Conservation (phyloP, 116 monocot genomes). For the Phalaenopsis hybrid region DNA sequence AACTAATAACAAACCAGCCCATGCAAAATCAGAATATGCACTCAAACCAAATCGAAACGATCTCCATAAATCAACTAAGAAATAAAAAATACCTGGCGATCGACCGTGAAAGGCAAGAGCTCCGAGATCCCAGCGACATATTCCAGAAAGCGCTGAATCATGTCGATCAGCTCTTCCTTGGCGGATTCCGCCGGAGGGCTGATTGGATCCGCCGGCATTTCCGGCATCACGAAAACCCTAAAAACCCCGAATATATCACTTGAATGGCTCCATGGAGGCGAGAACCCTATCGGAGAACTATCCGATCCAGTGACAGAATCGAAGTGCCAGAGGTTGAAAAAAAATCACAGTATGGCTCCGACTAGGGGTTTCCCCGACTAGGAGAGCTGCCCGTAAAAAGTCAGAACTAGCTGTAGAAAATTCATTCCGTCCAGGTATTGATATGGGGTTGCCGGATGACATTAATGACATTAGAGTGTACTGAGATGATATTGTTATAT, state of each 20-base stretch:
- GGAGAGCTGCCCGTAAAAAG: too few relatives aligned
- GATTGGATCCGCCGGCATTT: slow-evolving; percentile 3
- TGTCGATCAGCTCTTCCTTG: slow-evolving; percentile 49
- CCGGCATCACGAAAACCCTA: slow-evolving; percentile 2
- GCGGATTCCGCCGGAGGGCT: slow-evolving; percentile 12
- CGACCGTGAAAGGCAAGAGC: slow-evolving; percentile 36
- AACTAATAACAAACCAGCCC: not conserved
- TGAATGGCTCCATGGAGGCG: not conserved
- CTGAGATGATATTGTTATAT: too few relatives aligned
- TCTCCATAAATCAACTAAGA: not conserved
- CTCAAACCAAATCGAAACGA: not conserved
- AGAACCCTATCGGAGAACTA: not conserved
- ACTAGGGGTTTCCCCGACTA: too few relatives aligned
- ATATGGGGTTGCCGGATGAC: too few relatives aligned
- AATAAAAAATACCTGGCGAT: slow-evolving; percentile 34
- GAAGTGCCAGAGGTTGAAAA: not conserved
- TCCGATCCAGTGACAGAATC: not conserved
- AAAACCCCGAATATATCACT: not conserved
- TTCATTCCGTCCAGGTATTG: too few relatives aligned
- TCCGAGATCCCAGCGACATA: slow-evolving; percentile 34
- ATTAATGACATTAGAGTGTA: too few relatives aligned
- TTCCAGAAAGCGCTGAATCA: slow-evolving; percentile 42
- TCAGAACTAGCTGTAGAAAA: too few relatives aligned
- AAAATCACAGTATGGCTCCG: too few relatives aligned
- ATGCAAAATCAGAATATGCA: not conserved